These are phyloP conservation scores for Ophiostoma himal-ulmi DNA, from an alignment of 2,329 filamentous ascomycete species.

Conservation along the genomic window DNA sequence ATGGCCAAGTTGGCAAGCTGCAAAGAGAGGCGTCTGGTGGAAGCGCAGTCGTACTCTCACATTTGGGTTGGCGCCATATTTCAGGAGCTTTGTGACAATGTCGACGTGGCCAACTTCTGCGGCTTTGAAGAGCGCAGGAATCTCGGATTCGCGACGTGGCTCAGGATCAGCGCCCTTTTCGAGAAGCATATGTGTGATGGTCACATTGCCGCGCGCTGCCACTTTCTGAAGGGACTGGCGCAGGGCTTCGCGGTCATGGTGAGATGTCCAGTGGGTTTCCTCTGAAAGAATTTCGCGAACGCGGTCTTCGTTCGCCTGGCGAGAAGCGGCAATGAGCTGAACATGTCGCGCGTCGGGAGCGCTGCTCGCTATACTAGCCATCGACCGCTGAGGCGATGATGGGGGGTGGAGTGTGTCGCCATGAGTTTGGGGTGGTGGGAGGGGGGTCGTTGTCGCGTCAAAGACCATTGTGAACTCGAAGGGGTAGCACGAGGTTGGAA, in stretches of 20 bases:
- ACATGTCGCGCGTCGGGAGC: slow-evolving; percentile 36
- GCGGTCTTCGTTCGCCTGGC: slow-evolving; percentile 36
- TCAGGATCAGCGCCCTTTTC: slow-evolving; percentile 37
- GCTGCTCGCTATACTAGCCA: slow-evolving; percentile 36
- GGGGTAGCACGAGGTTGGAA: background rate
- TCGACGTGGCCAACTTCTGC: slow-evolving; percentile 36
- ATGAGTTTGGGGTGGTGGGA: background rate
- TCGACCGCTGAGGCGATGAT: slow-evolving; percentile 5
- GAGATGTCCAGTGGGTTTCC: slow-evolving; percentile 33
- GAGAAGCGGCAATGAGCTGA: slow-evolving; percentile 35
- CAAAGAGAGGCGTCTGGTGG: slow-evolving; percentile 37
- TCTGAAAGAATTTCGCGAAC: slow-evolving; percentile 36
- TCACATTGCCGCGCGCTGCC: slow-evolving; percentile 34
- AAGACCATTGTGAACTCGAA: background rate
- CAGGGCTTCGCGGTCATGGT: slow-evolving; percentile 35
- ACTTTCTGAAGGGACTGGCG: slow-evolving; percentile 37
- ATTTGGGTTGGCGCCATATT: slow-evolving; percentile 33
- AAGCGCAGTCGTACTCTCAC: slow-evolving; percentile 29
- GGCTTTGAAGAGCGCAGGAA: slow-evolving; percentile 36
- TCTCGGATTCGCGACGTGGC: slow-evolving; percentile 33
- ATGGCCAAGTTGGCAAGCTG: slow-evolving; percentile 34
- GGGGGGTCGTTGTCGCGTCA: background rate
- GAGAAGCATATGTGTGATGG: slow-evolving; percentile 36
- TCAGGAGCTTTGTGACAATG: slow-evolving; percentile 34
- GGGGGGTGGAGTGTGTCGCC: background rate